Percentiles rank a stretch among this genome's conserved stretches.
phyloP scores from a whole-genome alignment of 2,329 filamentous ascomycete species.

The Penicillium oxalicum region DNA sequence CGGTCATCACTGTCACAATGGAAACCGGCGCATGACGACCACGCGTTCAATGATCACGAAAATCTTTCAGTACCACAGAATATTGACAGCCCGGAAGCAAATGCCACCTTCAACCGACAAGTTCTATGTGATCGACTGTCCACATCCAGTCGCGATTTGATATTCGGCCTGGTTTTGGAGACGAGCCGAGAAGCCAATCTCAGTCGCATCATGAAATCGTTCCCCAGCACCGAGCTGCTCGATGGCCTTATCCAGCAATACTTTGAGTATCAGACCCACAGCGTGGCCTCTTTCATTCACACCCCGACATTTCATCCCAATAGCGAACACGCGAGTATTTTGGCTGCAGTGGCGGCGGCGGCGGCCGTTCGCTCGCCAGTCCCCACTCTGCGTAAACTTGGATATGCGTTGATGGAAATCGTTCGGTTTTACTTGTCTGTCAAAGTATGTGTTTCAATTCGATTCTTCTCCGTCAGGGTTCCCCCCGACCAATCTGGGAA shows the following conservation, averaged over 20 bases:
- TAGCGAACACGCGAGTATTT: conserved; percentile 31
- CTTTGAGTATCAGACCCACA: conserved; percentile 23
- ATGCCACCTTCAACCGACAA: conserved; percentile 12
- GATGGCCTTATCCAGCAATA: conserved; percentile 38
- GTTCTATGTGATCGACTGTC: conserved; percentile 21
- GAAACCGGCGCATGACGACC: conserved; percentile 22
- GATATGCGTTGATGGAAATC: conserved; percentile 39
- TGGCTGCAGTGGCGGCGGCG: conserved; percentile 34
- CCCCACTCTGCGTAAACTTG: conserved; percentile 36
- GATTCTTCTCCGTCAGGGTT: neutral
- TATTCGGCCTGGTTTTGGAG: conserved; percentile 58
- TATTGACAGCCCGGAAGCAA: conserved; percentile 20
- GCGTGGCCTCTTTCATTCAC: conserved; percentile 42
- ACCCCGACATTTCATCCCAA: conserved; percentile 35
- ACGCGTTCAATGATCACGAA: conserved; percentile 23
- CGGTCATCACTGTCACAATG: conserved; percentile 26
- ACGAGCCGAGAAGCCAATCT: conserved; percentile 49
- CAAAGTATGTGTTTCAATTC: conserved; percentile 46
- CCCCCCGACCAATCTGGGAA: neutral
- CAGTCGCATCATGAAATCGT: conserved; percentile 47
- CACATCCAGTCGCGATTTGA: conserved; percentile 49
- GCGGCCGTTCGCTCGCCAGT: conserved; percentile 36
- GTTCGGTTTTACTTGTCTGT: conserved; percentile 47
- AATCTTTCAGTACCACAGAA: conserved; percentile 23
- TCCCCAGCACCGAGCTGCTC: conserved; percentile 37